phyloP scores from a whole-genome alignment of 2,329 filamentous ascomycete species.

The Cytospora piceicola region DNA sequence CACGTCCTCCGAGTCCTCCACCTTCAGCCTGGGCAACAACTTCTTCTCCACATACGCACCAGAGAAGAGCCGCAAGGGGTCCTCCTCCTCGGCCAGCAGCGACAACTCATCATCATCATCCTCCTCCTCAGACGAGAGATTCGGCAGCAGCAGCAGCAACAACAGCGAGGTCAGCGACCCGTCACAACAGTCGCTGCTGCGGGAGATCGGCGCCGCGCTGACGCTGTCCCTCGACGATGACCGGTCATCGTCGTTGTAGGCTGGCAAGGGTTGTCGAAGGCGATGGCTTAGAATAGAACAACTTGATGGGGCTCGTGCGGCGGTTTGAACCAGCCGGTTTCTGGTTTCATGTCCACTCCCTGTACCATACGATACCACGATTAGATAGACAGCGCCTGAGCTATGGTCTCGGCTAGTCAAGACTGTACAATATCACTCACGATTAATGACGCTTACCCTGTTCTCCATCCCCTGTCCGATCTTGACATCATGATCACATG shows the following conservation, averaged over 20 bases:
- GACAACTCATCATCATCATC: background rate
- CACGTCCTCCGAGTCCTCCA: slow-evolving; percentile 18
- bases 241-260: background rate
- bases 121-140: background rate
- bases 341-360: background rate
- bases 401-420: too few species aligned
- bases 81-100: background rate
- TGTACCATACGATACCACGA: background rate
- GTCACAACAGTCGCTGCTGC: slow-evolving; percentile 14
- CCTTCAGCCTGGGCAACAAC: slow-evolving; percentile 17
- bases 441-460: background rate
- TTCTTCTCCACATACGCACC: background rate
- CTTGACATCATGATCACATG: background rate
- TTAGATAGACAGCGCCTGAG: background rate
- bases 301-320: background rate
- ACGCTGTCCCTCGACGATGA: slow-evolving; percentile 1
- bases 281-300: too few species aligned
- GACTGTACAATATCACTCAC: background rate
- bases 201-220: slow-evolving; percentile 19
- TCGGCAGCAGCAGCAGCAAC: background rate
- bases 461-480: background rate
- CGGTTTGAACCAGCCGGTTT: background rate
- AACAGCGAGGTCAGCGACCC: background rate
- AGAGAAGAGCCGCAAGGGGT: background rate
- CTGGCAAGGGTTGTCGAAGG: background rate